phyloP scores from a whole-genome alignment of 495 filamentous ascomycete species.

The Staphylotrichum longicolle region DNA sequence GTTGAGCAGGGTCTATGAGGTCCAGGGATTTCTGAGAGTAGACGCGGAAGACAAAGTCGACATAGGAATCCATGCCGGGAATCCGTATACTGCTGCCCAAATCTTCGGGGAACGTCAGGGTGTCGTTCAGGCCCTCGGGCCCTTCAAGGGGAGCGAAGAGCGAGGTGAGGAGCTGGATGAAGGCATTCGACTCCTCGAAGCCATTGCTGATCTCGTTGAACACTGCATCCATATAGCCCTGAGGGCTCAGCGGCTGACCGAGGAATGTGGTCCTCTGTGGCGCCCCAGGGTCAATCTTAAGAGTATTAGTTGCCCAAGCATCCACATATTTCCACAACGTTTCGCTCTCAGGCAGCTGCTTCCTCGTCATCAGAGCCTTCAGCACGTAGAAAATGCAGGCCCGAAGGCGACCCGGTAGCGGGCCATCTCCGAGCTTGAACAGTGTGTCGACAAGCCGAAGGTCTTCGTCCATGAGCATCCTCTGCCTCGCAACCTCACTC shows the following conservation, averaged over 20 bases:
- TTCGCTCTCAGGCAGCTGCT: conserved; percentile 56
- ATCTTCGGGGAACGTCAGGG: conserved; percentile 81
- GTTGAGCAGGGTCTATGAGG: conserved; percentile 58
- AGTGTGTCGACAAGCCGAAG: conserved; percentile 64
- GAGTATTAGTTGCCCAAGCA: conserved; percentile 62
- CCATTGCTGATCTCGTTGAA: conserved; percentile 61
- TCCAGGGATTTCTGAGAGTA: conserved; percentile 63
- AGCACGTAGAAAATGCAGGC: conserved; percentile 72
- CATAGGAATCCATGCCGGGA: conserved; percentile 84
- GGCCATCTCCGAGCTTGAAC: conserved; percentile 65
- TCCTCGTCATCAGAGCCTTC: conserved; percentile 64
- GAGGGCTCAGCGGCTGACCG: conserved; percentile 41
- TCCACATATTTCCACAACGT: conserved; percentile 71
- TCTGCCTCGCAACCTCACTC: conserved; percentile 64
- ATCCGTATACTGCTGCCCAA: conserved; percentile 76
- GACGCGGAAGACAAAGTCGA: conserved; percentile 80
- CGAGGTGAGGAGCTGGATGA: conserved; percentile 68
- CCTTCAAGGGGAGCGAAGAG: conserved; percentile 62
- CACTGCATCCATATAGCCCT: conserved; percentile 51
- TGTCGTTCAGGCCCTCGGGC: conserved; percentile 60
- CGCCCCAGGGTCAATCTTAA: conserved; percentile 32
- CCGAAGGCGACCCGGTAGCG: conserved; percentile 68
- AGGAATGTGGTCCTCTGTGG: conserved; percentile 36
- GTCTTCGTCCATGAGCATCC: conserved; percentile 62
- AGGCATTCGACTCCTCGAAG: conserved; percentile 79